Evolutionary conservation across 805 yeast species (phyloP).

Genomic region (Candida oleophila): DNA sequence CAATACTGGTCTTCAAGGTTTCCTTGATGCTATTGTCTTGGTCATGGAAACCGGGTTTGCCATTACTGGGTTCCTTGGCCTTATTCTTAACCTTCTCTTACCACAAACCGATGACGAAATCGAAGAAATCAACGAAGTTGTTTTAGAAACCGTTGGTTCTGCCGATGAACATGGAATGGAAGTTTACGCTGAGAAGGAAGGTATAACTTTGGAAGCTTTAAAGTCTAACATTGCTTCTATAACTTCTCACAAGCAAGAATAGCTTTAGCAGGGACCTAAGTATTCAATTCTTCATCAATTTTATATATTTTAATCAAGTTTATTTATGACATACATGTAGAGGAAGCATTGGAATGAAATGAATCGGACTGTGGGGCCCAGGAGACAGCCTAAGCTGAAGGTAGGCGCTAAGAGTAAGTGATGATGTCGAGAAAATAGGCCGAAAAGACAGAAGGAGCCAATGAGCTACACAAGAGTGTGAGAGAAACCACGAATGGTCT

Average conservation of each 20-base stretch:
- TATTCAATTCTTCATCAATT: not conserved
- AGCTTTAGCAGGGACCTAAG: not conserved
- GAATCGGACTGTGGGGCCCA: no score
- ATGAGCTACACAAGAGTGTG: no score
- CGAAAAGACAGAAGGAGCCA: no score
- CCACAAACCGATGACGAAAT: conserved; percentile 57
- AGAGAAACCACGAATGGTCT: no score
- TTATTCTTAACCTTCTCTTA: conserved; percentile 58
- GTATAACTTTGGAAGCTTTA: conserved; percentile 24
- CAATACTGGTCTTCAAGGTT: conserved; percentile 57
- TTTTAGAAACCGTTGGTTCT: conserved; percentile 42
- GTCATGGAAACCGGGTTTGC: conserved; percentile 77
- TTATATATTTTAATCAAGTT: not conserved
- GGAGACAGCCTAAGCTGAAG: no score
- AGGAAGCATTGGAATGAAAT: not conserved
- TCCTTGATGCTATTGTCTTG: conserved; percentile 64
- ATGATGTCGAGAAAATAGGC: no score
- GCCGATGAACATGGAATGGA: conserved; percentile 38
- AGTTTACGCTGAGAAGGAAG: conserved; percentile 30
- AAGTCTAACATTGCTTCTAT: conserved; percentile 11
- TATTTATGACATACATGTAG: not conserved
- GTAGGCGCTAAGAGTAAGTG: no score
- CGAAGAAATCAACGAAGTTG: conserved; percentile 15
- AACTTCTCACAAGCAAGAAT: not conserved
- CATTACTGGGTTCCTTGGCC: conserved; percentile 62